Conservation (phyloP, 1,139 yeast species). For the Candida glucosophila region DNA sequence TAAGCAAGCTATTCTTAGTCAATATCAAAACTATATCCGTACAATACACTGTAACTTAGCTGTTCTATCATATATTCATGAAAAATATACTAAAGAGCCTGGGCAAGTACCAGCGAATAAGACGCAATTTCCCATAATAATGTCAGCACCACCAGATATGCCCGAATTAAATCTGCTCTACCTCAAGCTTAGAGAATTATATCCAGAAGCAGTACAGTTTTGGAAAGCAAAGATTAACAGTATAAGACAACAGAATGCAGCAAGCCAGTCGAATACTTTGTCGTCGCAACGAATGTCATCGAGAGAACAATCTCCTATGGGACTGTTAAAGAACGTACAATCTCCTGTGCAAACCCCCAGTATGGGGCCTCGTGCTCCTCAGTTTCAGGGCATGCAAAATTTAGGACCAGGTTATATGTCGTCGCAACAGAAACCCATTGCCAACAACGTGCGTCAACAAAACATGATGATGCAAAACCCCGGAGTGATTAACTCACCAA, state of each 20-base stretch:
- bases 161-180: conserved; percentile 44
- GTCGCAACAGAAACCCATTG: no score
- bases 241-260: conserved; percentile 16
- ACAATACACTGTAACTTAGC: conserved; percentile 47
- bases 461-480: no score
- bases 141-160: conserved; percentile 48
- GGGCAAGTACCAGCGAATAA: conserved; percentile 20
- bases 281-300: conserved; percentile 6
- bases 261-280: conserved; percentile 8
- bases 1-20: conserved; percentile 31
- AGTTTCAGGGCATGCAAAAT: no score
- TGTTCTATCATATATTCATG: conserved; percentile 45
- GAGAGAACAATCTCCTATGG: conserved; percentile 1
- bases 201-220: conserved; percentile 47
- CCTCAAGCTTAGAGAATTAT: conserved; percentile 39
- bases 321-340: no score
- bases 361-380: background rate
- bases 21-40: conserved; percentile 42
- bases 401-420: conserved; percentile 1
- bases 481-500: no score
- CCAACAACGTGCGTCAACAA: no score
- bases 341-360: no score
- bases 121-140: conserved; percentile 41
- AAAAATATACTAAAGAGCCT: conserved; percentile 36
- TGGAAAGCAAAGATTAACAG: conserved; percentile 39